Evolutionary conservation across 2,329 filamentous ascomycete genomes (phyloP).

Genomic region (Penicillium brasilianum): DNA sequence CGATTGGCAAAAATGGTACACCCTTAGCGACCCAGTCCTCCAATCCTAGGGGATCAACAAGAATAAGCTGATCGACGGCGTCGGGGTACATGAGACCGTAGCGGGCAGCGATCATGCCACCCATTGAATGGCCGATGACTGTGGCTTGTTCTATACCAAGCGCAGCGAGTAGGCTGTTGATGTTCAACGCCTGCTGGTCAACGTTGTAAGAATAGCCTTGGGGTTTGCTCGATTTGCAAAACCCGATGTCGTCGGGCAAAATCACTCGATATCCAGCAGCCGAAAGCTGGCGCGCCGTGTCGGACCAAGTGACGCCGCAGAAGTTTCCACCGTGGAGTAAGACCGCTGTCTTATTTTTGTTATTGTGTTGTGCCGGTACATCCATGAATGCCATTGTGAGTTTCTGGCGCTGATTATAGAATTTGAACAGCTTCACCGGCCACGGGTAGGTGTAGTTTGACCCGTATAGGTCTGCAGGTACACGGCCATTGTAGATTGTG

Average conservation of each 20-base stretch:
- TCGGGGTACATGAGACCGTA: slow-evolving; percentile 24
- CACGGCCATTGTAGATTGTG: slow-evolving; percentile 18
- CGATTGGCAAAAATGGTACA: slow-evolving; percentile 16
- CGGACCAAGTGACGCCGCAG: slow-evolving; percentile 23
- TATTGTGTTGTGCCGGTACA: slow-evolving; percentile 3
- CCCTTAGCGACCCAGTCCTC: slow-evolving; percentile 25
- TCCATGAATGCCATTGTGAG: slow-evolving; percentile 25
- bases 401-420: slow-evolving; percentile 23
- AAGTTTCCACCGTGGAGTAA: slow-evolving; percentile 23
- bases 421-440: slow-evolving; percentile 24
- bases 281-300: slow-evolving; percentile 19
- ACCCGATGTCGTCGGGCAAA: slow-evolving; percentile 23
- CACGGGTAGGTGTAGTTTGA: slow-evolving; percentile 20
- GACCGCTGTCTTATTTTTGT: slow-evolving; percentile 13
- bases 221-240: slow-evolving; percentile 26
- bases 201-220: slow-evolving; percentile 23
- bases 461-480: slow-evolving; percentile 16
- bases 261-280: slow-evolving; percentile 23
- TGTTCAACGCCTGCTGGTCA: slow-evolving; percentile 20
- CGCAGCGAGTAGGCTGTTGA: slow-evolving; percentile 20
- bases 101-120: slow-evolving; percentile 23
- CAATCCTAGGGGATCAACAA: slow-evolving; percentile 20
- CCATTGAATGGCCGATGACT: slow-evolving; percentile 23
- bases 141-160: slow-evolving; percentile 18
- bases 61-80: slow-evolving; percentile 18